phyloP scores from a whole-genome alignment of 306 rosid genomes.

The Cicer yamashitae region DNA sequence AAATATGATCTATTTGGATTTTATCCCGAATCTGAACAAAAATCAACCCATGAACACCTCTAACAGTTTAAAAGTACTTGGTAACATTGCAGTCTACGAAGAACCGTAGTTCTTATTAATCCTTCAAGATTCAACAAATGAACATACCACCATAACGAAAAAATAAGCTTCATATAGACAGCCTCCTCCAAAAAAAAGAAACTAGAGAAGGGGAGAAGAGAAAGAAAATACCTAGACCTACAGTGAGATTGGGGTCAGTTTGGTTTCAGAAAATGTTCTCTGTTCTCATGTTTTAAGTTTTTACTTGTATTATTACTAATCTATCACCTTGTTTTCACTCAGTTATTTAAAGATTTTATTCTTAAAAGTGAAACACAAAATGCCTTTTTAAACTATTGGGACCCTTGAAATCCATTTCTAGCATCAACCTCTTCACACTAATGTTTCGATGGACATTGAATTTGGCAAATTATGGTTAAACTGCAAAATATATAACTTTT shows the following conservation, averaged over 20 bases:
- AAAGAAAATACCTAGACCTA: neutral
- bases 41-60: neutral
- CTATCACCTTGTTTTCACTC: neutral
- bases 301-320: neutral
- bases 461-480: no score
- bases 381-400: neutral
- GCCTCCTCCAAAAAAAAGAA: conserved; percentile 20
- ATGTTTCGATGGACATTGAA: neutral
- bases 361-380: neutral
- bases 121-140: conserved; percentile 4
- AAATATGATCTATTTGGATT: neutral
- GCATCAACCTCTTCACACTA: conserved; percentile 30
- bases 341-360: neutral
- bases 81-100: neutral
- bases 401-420: conserved; percentile 18
- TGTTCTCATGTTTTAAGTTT: neutral
- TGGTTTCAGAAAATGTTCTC: neutral
- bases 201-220: neutral
- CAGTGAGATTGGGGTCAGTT: neutral
- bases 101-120: neutral
- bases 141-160: neutral
- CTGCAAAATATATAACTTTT: no score
- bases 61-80: neutral
- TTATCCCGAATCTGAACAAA: neutral
- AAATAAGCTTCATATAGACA: conserved; percentile 22